phyloP scores from a whole-genome alignment of 2,329 filamentous ascomycete genomes.

The Leptographium lundbergii region DNA sequence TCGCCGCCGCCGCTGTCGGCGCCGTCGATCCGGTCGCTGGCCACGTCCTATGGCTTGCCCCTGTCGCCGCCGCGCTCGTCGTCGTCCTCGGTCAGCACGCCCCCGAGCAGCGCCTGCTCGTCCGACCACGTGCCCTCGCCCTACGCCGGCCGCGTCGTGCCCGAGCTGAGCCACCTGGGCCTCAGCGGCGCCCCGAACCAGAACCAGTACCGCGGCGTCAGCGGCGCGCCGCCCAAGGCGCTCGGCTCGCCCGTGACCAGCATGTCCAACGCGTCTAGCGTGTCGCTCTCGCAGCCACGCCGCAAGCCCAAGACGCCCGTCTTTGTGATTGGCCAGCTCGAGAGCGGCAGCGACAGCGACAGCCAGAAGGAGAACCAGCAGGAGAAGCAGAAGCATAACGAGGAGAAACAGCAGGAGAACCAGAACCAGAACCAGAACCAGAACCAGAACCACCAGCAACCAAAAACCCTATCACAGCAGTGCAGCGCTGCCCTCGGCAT shows the following conservation, averaged over 20 bases:
- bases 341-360: conserved; percentile 16
- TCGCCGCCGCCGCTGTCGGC: background rate
- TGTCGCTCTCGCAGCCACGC: conserved; percentile 20
- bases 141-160: conserved; percentile 13
- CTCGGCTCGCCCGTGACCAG: conserved; percentile 11
- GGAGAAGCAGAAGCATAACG: too few relatives aligned
- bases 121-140: background rate
- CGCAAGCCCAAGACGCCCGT: conserved; percentile 40
- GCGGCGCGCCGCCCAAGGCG: conserved; percentile 9
- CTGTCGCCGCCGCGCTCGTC: conserved; percentile 3
- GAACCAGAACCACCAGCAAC: background rate
- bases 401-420: too few relatives aligned
- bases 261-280: background rate
- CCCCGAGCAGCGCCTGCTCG: background rate
- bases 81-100: conserved; percentile 2
- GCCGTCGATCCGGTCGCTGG: conserved; percentile 3
- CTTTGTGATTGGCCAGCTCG: conserved; percentile 35
- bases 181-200: background rate
- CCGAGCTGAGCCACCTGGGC: conserved; percentile 25
- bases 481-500: background rate
- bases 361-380: too few relatives aligned
- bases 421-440: background rate
- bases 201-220: background rate
- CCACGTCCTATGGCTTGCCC: background rate
- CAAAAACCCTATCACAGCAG: background rate